Conservation (phyloP, 805 yeast species). For the Saccharomycopsis fibuligera region DNA sequence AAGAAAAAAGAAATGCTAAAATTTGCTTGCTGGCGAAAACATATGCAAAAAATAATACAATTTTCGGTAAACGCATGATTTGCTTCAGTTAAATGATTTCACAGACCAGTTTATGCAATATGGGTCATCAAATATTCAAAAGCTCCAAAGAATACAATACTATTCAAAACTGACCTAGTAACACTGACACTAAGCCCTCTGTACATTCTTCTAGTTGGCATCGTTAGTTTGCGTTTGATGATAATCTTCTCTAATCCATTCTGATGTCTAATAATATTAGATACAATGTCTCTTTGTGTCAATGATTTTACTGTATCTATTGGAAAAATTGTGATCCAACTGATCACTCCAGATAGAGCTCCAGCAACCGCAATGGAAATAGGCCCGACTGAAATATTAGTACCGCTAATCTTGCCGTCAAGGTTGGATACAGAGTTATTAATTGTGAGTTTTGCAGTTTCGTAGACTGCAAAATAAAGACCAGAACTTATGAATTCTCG, state of each 20-base stretch:
- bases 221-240: slow-evolving; percentile 28
- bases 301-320: slow-evolving; percentile 74
- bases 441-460: slow-evolving; percentile 49
- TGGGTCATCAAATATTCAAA: slow-evolving; percentile 64
- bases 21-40: too few relatives aligned
- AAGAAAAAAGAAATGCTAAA: too few relatives aligned
- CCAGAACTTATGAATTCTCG: slow-evolving; percentile 72
- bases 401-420: slow-evolving; percentile 30
- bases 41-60: too few relatives aligned
- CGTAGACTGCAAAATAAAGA: slow-evolving; percentile 69
- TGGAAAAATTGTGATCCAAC: slow-evolving; percentile 76
- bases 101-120: slow-evolving; percentile 35
- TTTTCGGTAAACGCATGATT: too few relatives aligned
- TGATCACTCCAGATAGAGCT: slow-evolving; percentile 68
- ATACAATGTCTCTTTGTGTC: slow-evolving; percentile 66
- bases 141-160: slow-evolving; percentile 67
- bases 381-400: slow-evolving; percentile 31
- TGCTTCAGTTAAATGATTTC: too few relatives aligned
- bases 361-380: slow-evolving; percentile 60
- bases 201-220: slow-evolving; percentile 50
- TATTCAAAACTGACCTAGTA: slow-evolving; percentile 63
- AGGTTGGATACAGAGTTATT: slow-evolving; percentile 27
- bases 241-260: slow-evolving; percentile 38
- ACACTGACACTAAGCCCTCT: slow-evolving; percentile 74
- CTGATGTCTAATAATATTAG: slow-evolving; percentile 51